Percentiles rank a stretch among this genome's conserved stretches.
Conservation (phyloP, 23 red algal genomes). For the Gracilaria domingensis region DNA sequence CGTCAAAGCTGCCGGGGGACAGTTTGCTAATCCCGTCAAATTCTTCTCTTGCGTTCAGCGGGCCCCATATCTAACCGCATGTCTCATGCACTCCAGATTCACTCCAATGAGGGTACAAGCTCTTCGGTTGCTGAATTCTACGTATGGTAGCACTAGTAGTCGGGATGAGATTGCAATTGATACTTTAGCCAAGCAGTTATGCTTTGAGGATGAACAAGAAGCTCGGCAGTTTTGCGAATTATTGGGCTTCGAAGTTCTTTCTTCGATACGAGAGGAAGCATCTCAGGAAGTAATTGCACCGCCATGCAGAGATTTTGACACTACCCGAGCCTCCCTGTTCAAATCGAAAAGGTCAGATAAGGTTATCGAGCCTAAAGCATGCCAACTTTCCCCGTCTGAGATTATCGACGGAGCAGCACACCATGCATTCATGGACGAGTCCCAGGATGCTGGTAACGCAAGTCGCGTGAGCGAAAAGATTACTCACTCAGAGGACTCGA, state of each 20-base stretch:
- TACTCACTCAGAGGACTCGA: not conserved
- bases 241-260: constrained; percentile 7
- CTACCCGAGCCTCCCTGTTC: not conserved
- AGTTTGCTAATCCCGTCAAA: constrained; percentile 7
- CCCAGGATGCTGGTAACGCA: not conserved
- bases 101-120: constrained; percentile 49
- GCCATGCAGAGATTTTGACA: constrained; percentile 32
- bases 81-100: constrained; percentile 57
- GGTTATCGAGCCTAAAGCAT: constrained; percentile 21
- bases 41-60: constrained; percentile 52
- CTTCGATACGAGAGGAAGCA: not conserved
- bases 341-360: constrained; percentile 4
- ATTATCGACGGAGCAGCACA: not conserved
- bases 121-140: constrained; percentile 32
- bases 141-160: constrained; percentile 27
- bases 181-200: constrained; percentile 9
- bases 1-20: constrained; percentile 23
- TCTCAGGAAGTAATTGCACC: constrained; percentile 11
- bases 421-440: too few relatives aligned
- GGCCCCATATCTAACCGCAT: constrained; percentile 55
- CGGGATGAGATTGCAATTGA: constrained; percentile 29
- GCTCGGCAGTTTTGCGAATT: constrained; percentile 26
- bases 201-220: constrained; percentile 53
- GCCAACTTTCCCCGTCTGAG: constrained; percentile 1
- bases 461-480: not conserved